Conservation (phyloP, 176 grass and related monocot species). For the Lolium multiflorum region DNA sequence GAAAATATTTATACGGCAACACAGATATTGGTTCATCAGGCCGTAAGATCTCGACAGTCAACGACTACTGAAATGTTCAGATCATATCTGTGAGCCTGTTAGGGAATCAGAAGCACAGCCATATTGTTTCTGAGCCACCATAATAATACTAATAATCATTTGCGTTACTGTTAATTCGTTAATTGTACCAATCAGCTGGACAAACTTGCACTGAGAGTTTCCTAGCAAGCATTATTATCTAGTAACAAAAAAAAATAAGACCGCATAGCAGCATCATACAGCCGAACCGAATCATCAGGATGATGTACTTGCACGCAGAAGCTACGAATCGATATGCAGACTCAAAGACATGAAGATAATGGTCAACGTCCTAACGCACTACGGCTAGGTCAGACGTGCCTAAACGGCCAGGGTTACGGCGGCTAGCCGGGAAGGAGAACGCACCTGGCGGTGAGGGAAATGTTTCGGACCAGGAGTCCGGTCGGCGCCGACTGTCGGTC, state of each 20-base stretch:
- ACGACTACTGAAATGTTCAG: neutral
- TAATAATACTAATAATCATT: neutral
- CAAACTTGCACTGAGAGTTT: neutral
- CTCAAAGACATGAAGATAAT: neutral
- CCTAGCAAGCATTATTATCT: neutral
- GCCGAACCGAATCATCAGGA: neutral
- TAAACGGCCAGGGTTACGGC: neutral
- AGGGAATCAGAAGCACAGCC: neutral
- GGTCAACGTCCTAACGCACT: neutral
- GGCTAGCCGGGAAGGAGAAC: neutral
- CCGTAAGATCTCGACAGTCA: neutral
- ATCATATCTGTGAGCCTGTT: neutral
- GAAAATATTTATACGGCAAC: neutral
- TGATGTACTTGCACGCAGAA: neutral
- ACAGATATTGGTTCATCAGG: neutral
- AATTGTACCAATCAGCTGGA: neutral
- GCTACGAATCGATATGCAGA: neutral
- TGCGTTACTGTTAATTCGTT: neutral
- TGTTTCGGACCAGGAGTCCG: slow-evolving; percentile 74
- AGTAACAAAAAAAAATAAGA: neutral
- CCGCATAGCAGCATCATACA: neutral
- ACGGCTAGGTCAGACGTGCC: slow-evolving; percentile 7
- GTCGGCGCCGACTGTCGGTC: slow-evolving; percentile 46
- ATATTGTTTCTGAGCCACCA: neutral
- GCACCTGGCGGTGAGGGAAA: slow-evolving; percentile 66